These are phyloP conservation scores for Aegilops tauschii DNA, from an alignment of 176 grass and related monocot genomes.

Conservation along the genomic window DNA sequence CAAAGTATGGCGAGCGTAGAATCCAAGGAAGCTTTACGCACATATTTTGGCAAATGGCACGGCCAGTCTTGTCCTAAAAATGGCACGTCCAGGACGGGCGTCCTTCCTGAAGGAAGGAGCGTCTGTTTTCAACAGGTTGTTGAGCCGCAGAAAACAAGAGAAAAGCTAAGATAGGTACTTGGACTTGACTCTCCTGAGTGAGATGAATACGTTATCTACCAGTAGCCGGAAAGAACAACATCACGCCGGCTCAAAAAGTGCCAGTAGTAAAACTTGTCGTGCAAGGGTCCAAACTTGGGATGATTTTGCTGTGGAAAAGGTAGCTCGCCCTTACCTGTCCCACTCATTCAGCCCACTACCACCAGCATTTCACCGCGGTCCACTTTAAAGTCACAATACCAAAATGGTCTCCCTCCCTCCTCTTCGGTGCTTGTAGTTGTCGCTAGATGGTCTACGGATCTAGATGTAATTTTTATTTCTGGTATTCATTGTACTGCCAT, in stretches of 20 bases:
- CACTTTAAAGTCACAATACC: background rate
- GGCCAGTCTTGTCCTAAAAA: slow-evolving; percentile 17
- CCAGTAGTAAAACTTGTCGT: slow-evolving; percentile 9
- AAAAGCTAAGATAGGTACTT: background rate
- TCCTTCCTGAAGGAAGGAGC: background rate
- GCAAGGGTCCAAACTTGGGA: slow-evolving; percentile 25
- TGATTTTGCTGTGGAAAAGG: slow-evolving; percentile 29
- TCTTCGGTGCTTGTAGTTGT: background rate
- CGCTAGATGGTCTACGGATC: too few relatives aligned
- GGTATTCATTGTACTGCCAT: too few relatives aligned
- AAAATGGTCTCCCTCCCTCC: background rate
- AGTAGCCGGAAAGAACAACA: background rate
- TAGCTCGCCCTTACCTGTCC: slow-evolving; percentile 27
- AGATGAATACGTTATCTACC: slow-evolving; percentile 21
- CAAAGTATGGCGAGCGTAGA: slow-evolving; percentile 36
- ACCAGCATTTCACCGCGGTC: slow-evolving; percentile 12
- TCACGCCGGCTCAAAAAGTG: slow-evolving; percentile 8
- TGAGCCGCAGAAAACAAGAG: slow-evolving; percentile 18
- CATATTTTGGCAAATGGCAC: slow-evolving; percentile 15
- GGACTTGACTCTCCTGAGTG: background rate
- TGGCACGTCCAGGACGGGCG: background rate
- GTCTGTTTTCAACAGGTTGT: background rate
- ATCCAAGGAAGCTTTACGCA: slow-evolving; percentile 30
- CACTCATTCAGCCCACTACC: slow-evolving; percentile 30
- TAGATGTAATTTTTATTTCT: too few relatives aligned